Percentiles rank a stretch among this genome's conserved stretches.
Conservation (phyloP, 192 early-diverging fungal genomes). For the Funneliformis mosseae region DNA sequence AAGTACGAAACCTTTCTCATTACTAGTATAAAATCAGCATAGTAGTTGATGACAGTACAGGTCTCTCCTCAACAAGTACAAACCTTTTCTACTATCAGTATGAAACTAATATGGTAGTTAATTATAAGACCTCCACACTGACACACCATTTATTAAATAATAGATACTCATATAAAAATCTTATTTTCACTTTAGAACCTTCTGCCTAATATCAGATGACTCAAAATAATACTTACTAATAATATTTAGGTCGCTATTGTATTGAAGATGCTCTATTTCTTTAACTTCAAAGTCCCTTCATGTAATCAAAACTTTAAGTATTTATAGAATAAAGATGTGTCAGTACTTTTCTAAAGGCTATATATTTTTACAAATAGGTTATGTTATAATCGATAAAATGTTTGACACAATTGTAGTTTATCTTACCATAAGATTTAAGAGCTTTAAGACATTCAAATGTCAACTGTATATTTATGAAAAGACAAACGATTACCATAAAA, state of each 20-base stretch:
- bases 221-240: conserved; percentile 2
- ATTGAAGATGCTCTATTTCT: conserved; percentile 14
- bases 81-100: conserved; percentile 17
- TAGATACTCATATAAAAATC: background rate
- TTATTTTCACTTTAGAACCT: conserved; percentile 17
- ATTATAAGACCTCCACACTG: conserved; percentile 1
- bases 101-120: conserved; percentile 22
- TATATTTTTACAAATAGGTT: conserved; percentile 18
- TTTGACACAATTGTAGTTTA: background rate
- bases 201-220: conserved; percentile 9
- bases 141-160: conserved; percentile 13
- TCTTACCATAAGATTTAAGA: conserved; percentile 15
- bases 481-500: no score
- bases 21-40: conserved; percentile 18
- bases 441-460: background rate
- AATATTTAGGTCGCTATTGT: background rate
- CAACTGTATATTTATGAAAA: background rate
- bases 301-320: background rate
- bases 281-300: background rate
- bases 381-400: background rate
- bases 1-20: conserved; percentile 10
- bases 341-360: conserved; percentile 9
- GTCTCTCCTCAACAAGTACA: conserved; percentile 13
- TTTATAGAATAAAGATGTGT: background rate
- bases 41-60: conserved; percentile 13